These are phyloP conservation scores for Lonicera japonica DNA, from an alignment of 129 eudicot genomes.

Conservation along the genomic window DNA sequence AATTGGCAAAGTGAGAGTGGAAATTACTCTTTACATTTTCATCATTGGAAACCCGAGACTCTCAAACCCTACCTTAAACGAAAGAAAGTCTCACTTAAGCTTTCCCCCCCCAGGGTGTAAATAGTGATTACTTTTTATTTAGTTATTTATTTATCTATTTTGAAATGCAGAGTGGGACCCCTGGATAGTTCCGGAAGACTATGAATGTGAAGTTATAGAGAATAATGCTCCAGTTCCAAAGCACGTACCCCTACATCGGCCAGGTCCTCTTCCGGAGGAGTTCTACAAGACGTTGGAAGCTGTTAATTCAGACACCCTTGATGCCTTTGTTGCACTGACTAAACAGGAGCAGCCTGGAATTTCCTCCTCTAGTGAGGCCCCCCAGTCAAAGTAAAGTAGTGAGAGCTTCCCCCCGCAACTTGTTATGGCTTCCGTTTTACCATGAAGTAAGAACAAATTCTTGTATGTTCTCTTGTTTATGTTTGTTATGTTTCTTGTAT, in stretches of 20 bases:
- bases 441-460: no score
- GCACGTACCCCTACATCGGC: slow-evolving; percentile 93
- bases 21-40: background rate
- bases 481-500: slow-evolving; percentile 16
- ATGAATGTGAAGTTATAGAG: slow-evolving; percentile 88
- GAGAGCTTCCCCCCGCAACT: background rate
- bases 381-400: slow-evolving; percentile 19
- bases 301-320: slow-evolving; percentile 41
- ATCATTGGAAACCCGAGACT: no score
- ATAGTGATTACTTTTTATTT: slow-evolving; percentile 8
- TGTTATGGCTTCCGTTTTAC: background rate
- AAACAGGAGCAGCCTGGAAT: slow-evolving; percentile 51
- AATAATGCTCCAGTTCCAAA: slow-evolving; percentile 93
- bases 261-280: slow-evolving; percentile 91
- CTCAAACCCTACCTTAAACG: no score
- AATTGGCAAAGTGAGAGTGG: background rate
- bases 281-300: slow-evolving; percentile 81
- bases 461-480: background rate
- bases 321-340: slow-evolving; percentile 6
- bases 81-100: background rate
- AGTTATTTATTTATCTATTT: background rate
- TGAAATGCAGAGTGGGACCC: slow-evolving; percentile 70
- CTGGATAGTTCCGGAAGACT: slow-evolving; percentile 94
- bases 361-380: slow-evolving; percentile 15
- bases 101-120: background rate